Evolutionary conservation across 305 asterid genomes (phyloP).

Genomic region (Withania somnifera): DNA sequence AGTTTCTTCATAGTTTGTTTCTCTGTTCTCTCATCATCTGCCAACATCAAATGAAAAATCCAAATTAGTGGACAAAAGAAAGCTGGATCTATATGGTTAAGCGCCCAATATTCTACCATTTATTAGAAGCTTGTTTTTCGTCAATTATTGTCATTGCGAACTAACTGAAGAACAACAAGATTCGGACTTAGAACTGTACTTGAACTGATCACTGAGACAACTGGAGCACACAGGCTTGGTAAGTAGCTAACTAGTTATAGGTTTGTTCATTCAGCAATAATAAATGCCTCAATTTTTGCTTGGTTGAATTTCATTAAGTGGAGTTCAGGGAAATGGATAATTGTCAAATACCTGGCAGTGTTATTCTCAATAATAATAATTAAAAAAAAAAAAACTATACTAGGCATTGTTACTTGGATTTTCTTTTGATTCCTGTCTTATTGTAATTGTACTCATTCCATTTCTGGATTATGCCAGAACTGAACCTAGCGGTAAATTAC

Average conservation of each 20-base stretch:
- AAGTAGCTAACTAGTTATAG: neutral
- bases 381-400: no score
- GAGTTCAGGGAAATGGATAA: neutral
- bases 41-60: neutral
- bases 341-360: neutral
- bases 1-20: neutral
- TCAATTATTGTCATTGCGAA: neutral
- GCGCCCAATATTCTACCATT: neutral
- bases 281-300: neutral
- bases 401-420: neutral
- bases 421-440: neutral
- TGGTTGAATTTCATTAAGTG: neutral
- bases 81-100: neutral
- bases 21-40: neutral
- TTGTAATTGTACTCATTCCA: neutral
- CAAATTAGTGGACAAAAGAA: neutral
- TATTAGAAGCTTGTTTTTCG: neutral
- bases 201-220: no score
- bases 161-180: neutral
- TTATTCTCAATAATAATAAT: no score
- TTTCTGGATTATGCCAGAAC: neutral
- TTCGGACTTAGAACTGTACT: neutral
- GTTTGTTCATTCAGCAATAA: neutral
- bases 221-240: no score
- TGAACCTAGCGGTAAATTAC: neutral